Conservation (phyloP, 352 stramenopile genomes). For the Phytophthora fragariae region DNA sequence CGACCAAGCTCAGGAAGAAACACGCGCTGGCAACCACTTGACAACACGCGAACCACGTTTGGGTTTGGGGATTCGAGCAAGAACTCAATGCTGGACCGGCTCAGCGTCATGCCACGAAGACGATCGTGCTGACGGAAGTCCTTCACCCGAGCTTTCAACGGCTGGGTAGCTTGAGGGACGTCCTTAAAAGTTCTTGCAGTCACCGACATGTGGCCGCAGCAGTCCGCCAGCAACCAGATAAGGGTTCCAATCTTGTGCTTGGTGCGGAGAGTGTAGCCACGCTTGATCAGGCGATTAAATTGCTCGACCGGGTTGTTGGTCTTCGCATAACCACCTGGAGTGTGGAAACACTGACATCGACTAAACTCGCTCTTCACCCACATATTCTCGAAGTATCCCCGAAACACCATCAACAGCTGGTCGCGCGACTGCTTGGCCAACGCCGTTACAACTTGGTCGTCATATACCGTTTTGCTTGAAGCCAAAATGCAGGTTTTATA, state of each 20-base stretch:
- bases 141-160: neutral
- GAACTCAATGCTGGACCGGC: neutral
- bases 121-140: neutral
- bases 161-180: neutral
- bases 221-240: neutral
- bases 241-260: neutral
- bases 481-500: conserved; percentile 28
- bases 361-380: neutral
- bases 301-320: conserved; percentile 4
- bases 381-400: neutral
- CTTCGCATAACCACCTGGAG: neutral
- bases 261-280: neutral
- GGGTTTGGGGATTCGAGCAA: neutral
- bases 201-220: neutral
- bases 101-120: neutral
- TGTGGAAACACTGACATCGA: conserved; percentile 8
- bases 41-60: neutral
- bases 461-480: neutral
- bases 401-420: neutral
- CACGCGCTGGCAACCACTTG: neutral
- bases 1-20: neutral
- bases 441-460: neutral
- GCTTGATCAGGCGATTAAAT: conserved; percentile 6
- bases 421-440: neutral
- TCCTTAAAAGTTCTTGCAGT: neutral